Percentiles rank a stretch among this genome's conserved stretches.
phyloP scores from a whole-genome alignment of 352 stramenopile species.

The Pythium myriotylum region DNA sequence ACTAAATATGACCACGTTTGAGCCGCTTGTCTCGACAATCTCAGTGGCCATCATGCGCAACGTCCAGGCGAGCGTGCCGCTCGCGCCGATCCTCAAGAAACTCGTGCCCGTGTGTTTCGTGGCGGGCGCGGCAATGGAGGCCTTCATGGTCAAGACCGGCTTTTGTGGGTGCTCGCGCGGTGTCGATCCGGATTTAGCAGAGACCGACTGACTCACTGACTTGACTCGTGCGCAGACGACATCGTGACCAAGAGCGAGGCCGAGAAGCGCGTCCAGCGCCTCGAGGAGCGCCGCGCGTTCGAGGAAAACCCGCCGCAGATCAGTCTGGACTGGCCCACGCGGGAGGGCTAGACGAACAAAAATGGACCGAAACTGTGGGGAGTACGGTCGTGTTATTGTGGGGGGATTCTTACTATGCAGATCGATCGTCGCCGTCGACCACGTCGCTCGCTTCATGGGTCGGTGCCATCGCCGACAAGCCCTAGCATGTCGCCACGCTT shows the following conservation, averaged over 20 bases:
- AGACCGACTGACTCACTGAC: conserved; percentile 6
- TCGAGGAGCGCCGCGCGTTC: conserved; percentile 54
- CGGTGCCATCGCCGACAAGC: neutral
- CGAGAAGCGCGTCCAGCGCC: conserved; percentile 65
- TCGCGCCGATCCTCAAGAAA: conserved; percentile 80
- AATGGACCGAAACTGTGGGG: neutral
- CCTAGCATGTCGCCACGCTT: too few relatives aligned
- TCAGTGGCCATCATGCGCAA: too few relatives aligned
- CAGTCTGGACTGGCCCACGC: conserved; percentile 27
- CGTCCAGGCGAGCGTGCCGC: conserved; percentile 34
- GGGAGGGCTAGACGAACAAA: conserved; percentile 12
- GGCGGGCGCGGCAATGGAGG: conserved; percentile 79
- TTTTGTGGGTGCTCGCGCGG: conserved; percentile 63
- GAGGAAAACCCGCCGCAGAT: conserved; percentile 29
- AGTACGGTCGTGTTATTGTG: neutral
- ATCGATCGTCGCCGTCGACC: too few relatives aligned
- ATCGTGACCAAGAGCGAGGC: conserved; percentile 82
- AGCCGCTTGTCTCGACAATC: too few relatives aligned
- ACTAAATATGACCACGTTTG: too few relatives aligned
- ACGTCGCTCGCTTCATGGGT: neutral
- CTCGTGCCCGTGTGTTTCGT: conserved; percentile 86
- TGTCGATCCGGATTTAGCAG: neutral
- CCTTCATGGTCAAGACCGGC: conserved; percentile 90
- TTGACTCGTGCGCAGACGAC: conserved; percentile 51
- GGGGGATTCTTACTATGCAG: neutral